These are phyloP conservation scores for Physocladia obscura DNA, from an alignment of 192 early-diverging fungal species.

Conservation along the genomic window DNA sequence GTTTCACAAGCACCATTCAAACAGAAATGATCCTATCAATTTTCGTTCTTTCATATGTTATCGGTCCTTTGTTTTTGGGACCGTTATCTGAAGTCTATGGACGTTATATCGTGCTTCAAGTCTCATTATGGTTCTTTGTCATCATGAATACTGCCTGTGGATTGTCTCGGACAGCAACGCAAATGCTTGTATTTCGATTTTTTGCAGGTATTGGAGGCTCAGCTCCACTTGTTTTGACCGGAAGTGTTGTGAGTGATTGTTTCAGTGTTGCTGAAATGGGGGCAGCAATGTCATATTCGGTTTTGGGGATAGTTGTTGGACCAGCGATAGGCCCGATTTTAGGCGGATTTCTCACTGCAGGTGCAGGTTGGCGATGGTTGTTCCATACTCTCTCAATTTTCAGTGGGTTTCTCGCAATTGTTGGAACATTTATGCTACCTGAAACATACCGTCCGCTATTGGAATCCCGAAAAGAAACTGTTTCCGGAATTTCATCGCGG, in stretches of 20 bases:
- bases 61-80: constrained; percentile 56
- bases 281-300: constrained; percentile 53
- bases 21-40: constrained; percentile 48
- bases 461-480: neutral
- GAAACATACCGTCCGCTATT: constrained; percentile 48
- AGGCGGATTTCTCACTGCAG: constrained; percentile 53
- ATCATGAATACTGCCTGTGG: constrained; percentile 50
- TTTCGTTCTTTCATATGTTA: constrained; percentile 47
- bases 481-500: too few relatives aligned
- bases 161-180: constrained; percentile 34
- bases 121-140: constrained; percentile 45
- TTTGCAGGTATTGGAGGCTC: constrained; percentile 49
- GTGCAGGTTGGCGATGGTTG: constrained; percentile 53
- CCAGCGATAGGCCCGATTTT: constrained; percentile 54
- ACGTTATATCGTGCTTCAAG: constrained; percentile 43
- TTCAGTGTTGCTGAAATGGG: constrained; percentile 53
- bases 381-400: constrained; percentile 61
- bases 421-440: constrained; percentile 55
- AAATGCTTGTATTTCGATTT: constrained; percentile 48
- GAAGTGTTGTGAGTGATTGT: constrained; percentile 55
- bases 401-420: constrained; percentile 48
- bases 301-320: constrained; percentile 49
- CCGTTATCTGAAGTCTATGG: constrained; percentile 53
- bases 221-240: constrained; percentile 36
- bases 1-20: constrained; percentile 31